Evolutionary conservation across 257 asterid species (phyloP).

Genomic region (Solanum chmielewskii): DNA sequence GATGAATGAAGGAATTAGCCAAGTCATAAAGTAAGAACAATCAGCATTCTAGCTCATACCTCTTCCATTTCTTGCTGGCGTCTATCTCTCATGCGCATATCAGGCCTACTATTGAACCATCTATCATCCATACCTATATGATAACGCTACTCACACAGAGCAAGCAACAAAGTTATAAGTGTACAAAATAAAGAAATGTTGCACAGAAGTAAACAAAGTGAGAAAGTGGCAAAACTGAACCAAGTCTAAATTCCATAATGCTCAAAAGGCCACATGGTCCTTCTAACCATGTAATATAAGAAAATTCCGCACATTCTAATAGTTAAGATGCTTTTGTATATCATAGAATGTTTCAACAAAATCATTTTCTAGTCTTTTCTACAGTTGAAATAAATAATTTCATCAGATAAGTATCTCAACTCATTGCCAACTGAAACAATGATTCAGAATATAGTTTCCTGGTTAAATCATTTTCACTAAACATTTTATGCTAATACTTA

Average conservation of each 20-base stretch:
- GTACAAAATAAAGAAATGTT: background rate
- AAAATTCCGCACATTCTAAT: background rate
- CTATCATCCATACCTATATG: constrained; percentile 41
- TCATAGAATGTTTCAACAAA: background rate
- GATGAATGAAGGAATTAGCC: background rate
- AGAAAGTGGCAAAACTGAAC: background rate
- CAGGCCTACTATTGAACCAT: constrained; percentile 58
- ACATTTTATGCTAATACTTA: background rate
- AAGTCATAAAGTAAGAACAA: background rate
- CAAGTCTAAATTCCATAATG: background rate
- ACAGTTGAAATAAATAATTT: background rate
- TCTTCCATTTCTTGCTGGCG: constrained; percentile 32
- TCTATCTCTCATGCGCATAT: constrained; percentile 40
- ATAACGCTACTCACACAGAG: background rate
- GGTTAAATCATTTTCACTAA: background rate
- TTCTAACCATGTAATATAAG: background rate
- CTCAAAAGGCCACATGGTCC: background rate
- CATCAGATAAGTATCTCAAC: background rate
- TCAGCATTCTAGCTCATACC: constrained; percentile 21
- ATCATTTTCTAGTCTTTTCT: background rate
- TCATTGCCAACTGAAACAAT: background rate
- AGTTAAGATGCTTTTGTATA: background rate
- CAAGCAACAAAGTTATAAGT: background rate
- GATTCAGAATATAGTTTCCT: background rate
- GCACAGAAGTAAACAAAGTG: background rate